Evolutionary conservation across 768 basidiomycete genomes (phyloP), one percentile per base, ranked within the genome.

Genomic region (Pseudohyphozyma bogoriensis): DNA sequence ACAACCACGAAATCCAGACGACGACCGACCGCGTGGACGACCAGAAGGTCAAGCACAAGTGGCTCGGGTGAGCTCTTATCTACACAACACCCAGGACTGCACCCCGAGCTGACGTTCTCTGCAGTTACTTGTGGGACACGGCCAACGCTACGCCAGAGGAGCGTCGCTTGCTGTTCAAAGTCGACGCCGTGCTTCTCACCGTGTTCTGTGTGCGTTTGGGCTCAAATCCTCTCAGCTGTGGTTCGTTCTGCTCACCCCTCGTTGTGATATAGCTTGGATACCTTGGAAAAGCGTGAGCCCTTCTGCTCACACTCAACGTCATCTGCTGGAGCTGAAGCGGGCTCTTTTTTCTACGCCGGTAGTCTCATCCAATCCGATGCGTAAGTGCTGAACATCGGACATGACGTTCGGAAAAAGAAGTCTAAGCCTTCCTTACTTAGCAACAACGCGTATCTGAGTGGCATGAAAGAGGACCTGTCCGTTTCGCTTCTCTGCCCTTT

Each of bases 381-480:
- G 40, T 42, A 10, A 15, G 40, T 37, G 10, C 37, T 37, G n/a
- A n/a, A 37, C 37, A 10, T 37, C 18, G 18, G 10, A 10, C 37
- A 37, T 10, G 10, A 18, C 10, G 11, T 37, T 37, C 37, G 37
- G 37, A 37, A 37, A 18, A 10, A 37, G 37, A 10, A 10, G 37
- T 10, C 37, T 18, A 10, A 10, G 11, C 37, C 37, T 37, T 37
- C 11, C 11, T 37, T 10, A 10, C 18, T 15, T n/a, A 42, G 40
- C 7, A 10, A 7, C 51, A 51, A 51, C 16, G 51, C 51, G 20
- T 36, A 24, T 22, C 31, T 51, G 4, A 37, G 53, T n/a, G 69
- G 69, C 5, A 62, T 71, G 66, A 60, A 66, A 40, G 70, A 71
- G 59, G 70, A 69, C 47, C 24, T 71, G 51, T 31, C 4, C 24